Base-by-base conservation (phyloP, 768 basidiomycete genomes). In the Mrakia blollopis region DNA sequence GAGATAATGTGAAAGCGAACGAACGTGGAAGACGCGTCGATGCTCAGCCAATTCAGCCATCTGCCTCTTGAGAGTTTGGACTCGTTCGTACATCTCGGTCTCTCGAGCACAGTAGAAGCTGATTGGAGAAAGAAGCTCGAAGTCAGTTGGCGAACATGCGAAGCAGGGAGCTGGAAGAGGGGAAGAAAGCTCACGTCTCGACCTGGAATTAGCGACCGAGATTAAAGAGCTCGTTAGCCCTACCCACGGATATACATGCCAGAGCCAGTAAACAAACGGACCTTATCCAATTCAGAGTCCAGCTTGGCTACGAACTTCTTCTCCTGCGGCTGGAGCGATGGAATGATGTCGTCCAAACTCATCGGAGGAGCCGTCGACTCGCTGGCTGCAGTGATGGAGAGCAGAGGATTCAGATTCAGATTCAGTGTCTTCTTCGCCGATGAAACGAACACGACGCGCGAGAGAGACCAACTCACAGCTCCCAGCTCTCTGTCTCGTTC, bases 261-360 rank as follows among this genome's bases (percentile, higher is more conserved):
- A n/a, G n/a, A n/a, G n/a, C n/a, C n/a, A n/a, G n/a, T n/a, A n/a
- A n/a, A n/a, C n/a, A n/a, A n/a, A n/a, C n/a, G n/a, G n/a, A n/a
- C 89, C 83, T 96, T 97, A 30, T 90, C 89, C 3, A 98, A 85
- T 82, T 99, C 90, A 0, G 81, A 81, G 79, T 97, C 92, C 10
- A 98, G 86, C 32, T 89, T 85, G 3, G 88, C 86, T 78, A 98
- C 92, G 85, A 97, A 98, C 9, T 85, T 85, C 41, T 84, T 81
- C 81, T 95, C 91, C 32, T 87, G 84, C 0, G 88, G 86, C 18
- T 89, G 86, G 28, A 94, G 85, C 14, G 86, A 83, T 7, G 87
- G 85, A 25, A 91, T 82, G 28, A 86, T 79, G 28, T 86, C 83
- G 0, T 82, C 80, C 37, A 86, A 80, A 21, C 47, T 62, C n/a